phyloP scores from a whole-genome alignment of 306 rosid species.

The Fragaria vesca region DNA sequence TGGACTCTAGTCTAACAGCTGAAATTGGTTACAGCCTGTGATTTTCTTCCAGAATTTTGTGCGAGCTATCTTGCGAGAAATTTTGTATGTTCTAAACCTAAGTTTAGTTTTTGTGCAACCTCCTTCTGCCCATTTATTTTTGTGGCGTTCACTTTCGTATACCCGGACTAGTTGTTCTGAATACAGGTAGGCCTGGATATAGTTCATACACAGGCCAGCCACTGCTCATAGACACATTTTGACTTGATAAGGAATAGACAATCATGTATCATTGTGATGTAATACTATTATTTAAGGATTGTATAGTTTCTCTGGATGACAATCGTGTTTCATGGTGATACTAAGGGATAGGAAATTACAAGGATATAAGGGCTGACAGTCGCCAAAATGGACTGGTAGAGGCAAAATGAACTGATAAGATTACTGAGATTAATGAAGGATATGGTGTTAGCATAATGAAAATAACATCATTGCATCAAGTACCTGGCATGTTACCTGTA shows the following conservation, averaged over 20 bases:
- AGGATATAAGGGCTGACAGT: background rate
- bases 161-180: background rate
- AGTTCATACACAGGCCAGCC: background rate
- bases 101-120: constrained; percentile 23
- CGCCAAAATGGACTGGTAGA: constrained; percentile 6
- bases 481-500: background rate
- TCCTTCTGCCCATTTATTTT: constrained; percentile 4
- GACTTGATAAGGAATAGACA: background rate
- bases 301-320: background rate
- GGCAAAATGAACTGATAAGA: background rate
- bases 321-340: too few relatives aligned
- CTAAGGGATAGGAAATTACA: background rate
- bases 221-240: background rate
- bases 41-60: constrained; percentile 50
- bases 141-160: background rate
- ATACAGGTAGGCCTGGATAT: background rate
- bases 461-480: background rate
- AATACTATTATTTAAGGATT: background rate
- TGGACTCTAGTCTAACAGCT: constrained; percentile 31
- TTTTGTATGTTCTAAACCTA: constrained; percentile 59
- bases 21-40: constrained; percentile 47
- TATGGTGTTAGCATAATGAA: background rate
- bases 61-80: constrained; percentile 68
- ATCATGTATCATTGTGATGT: background rate
- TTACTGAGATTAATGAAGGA: background rate